Evolutionary conservation across 140 eudicot genomes (phyloP).

Genomic region (Erigeron philadelphicus): DNA sequence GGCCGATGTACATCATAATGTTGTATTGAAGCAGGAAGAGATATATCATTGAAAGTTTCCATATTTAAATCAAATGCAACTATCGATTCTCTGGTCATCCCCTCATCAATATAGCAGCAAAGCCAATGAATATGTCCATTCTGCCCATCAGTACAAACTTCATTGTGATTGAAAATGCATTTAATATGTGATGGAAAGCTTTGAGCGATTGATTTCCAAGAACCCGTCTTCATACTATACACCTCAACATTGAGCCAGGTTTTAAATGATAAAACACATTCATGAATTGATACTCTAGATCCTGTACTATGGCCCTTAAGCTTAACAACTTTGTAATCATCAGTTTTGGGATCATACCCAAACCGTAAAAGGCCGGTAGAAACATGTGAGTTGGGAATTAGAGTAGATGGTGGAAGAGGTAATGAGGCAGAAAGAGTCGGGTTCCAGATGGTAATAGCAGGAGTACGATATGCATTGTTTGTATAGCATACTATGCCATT

Average conservation of each 20-base stretch:
- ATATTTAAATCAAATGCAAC: background rate
- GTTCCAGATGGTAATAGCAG: background rate
- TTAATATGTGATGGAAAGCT: background rate
- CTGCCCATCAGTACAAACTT: background rate
- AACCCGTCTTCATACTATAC: background rate
- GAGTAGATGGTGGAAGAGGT: background rate
- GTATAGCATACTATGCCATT: background rate
- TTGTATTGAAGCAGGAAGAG: background rate
- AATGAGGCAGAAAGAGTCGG: background rate
- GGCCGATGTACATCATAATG: background rate
- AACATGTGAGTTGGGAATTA: background rate
- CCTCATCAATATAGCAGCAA: background rate
- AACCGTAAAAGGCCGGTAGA: background rate
- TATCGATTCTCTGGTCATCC: background rate
- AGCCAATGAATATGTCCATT: constrained; percentile 11
- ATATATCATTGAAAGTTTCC: constrained; percentile 1
- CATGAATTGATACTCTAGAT: too few species aligned
- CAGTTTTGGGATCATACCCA: constrained; percentile 4
- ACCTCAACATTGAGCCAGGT: background rate
- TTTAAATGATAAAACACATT: background rate
- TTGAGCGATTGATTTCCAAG: background rate
- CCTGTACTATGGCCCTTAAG: too few species aligned
- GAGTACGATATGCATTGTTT: background rate
- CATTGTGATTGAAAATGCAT: background rate
- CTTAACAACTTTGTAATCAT: constrained; percentile 12